Evolutionary conservation across 2,329 filamentous ascomycete species (phyloP).

Genomic region (Paraconiothyrium sp.): DNA sequence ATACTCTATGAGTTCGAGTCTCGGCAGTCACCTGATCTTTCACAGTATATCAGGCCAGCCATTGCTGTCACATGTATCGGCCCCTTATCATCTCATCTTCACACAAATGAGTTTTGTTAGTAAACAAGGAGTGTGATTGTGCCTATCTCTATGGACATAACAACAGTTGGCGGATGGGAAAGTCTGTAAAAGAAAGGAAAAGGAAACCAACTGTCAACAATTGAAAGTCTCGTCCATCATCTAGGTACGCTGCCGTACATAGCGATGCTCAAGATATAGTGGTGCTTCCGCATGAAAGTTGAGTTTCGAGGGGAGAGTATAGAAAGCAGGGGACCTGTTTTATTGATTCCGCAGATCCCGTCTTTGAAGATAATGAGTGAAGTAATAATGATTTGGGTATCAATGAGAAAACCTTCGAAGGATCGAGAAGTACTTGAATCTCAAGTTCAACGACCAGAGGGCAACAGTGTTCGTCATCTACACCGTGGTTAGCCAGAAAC

Average conservation of each 20-base stretch:
- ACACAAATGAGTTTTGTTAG: too few species aligned
- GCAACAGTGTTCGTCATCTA: neutral
- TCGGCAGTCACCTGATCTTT: too few species aligned
- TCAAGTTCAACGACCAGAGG: neutral
- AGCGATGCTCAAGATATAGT: neutral
- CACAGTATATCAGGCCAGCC: too few species aligned
- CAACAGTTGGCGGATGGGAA: neutral
- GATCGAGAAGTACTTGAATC: neutral
- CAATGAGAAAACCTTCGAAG: neutral
- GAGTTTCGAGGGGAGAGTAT: neutral
- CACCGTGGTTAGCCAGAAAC: neutral
- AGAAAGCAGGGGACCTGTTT: neutral
- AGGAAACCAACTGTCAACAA: neutral
- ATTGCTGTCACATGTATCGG: too few species aligned
- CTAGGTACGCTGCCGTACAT: neutral
- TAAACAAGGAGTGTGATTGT: neutral
- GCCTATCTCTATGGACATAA: neutral
- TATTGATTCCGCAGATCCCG: too few species aligned
- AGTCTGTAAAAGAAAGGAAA: neutral
- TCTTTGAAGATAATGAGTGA: too few species aligned
- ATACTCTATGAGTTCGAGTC: neutral
- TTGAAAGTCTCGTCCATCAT: neutral
- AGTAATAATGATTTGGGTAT: too few species aligned
- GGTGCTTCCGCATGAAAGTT: neutral
- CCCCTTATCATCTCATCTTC: too few species aligned